Evolutionary conservation across 768 basidiomycete genomes (phyloP).

Genomic region (Austroboletus eburneus): DNA sequence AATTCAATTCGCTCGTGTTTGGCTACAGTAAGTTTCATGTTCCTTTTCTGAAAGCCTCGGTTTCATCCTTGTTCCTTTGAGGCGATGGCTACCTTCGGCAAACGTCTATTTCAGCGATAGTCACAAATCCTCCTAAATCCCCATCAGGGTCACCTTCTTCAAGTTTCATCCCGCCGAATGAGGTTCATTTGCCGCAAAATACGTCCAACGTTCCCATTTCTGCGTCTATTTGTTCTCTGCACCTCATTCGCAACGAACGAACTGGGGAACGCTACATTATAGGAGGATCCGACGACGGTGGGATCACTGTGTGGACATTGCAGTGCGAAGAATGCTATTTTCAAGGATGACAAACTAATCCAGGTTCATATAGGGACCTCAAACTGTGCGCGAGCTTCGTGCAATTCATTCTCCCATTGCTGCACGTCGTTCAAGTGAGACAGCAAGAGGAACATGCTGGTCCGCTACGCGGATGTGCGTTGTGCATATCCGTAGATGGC

Average conservation of each 20-base stretch:
- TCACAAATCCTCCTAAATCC: neutral
- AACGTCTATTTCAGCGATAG: slow-evolving; percentile 41
- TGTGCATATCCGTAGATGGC: slow-evolving; percentile 75
- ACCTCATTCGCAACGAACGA: slow-evolving; percentile 51
- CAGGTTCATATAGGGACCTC: slow-evolving; percentile 45
- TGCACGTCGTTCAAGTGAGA: slow-evolving; percentile 50
- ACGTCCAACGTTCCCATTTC: slow-evolving; percentile 44
- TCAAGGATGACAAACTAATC: slow-evolving; percentile 1
- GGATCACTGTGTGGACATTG: slow-evolving; percentile 67
- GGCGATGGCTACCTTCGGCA: slow-evolving; percentile 52
- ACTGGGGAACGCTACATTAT: slow-evolving; percentile 62
- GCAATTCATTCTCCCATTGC: slow-evolving; percentile 64
- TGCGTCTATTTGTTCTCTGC: slow-evolving; percentile 45
- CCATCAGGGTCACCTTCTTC: neutral
- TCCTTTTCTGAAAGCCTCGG: neutral
- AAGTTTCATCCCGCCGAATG: slow-evolving; percentile 1
- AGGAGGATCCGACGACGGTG: slow-evolving; percentile 77
- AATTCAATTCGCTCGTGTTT: slow-evolving; percentile 52
- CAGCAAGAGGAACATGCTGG: slow-evolving; percentile 45
- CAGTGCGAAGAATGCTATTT: slow-evolving; percentile 40
- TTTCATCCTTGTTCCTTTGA: slow-evolving; percentile 18
- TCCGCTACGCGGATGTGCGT: slow-evolving; percentile 58
- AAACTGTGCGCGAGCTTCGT: slow-evolving; percentile 68
- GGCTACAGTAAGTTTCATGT: slow-evolving; percentile 52
- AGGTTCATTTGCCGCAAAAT: slow-evolving; percentile 25